phyloP scores from a whole-genome alignment of 2,329 filamentous ascomycete genomes.

The Beauveria sp. region DNA sequence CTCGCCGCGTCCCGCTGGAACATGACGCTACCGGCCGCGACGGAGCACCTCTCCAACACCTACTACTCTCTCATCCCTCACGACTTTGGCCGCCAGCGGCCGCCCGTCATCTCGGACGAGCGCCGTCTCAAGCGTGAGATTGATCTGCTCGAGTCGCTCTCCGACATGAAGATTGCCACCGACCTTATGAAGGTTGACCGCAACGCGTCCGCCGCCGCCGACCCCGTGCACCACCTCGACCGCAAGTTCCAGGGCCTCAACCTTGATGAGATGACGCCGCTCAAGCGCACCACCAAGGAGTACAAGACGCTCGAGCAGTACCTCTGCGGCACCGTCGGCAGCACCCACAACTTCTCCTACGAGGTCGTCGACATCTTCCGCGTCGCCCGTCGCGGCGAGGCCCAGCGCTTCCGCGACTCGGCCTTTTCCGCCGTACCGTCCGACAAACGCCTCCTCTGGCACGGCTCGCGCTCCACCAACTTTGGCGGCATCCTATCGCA shows the following conservation, averaged over 20 bases:
- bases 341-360: constrained; percentile 56
- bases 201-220: constrained; percentile 31
- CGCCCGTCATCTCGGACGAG: constrained; percentile 56
- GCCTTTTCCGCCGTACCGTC: constrained; percentile 44
- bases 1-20: constrained; percentile 38
- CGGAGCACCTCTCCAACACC: constrained; percentile 61
- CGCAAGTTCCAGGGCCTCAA: constrained; percentile 63
- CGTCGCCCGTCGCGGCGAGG: constrained; percentile 68
- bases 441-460: constrained; percentile 76
- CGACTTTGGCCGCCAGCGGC: constrained; percentile 64
- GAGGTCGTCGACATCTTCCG: constrained; percentile 70
- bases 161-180: constrained; percentile 76
- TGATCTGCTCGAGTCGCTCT: constrained; percentile 70
- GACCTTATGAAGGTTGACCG: constrained; percentile 64
- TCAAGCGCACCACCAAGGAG: constrained; percentile 52
- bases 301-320: constrained; percentile 60
- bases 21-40: constrained; percentile 30
- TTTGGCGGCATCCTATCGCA: constrained; percentile 82
- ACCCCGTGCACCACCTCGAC: constrained; percentile 58
- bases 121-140: constrained; percentile 64
- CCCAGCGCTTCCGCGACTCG: constrained; percentile 56
- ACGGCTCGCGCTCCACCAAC: constrained; percentile 76
- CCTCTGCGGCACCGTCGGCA: constrained; percentile 56
- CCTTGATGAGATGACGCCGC: constrained; percentile 67
- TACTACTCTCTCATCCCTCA: constrained; percentile 83